Evolutionary conservation across 768 basidiomycete species (phyloP).

Genomic region (Trametes coccinea): DNA sequence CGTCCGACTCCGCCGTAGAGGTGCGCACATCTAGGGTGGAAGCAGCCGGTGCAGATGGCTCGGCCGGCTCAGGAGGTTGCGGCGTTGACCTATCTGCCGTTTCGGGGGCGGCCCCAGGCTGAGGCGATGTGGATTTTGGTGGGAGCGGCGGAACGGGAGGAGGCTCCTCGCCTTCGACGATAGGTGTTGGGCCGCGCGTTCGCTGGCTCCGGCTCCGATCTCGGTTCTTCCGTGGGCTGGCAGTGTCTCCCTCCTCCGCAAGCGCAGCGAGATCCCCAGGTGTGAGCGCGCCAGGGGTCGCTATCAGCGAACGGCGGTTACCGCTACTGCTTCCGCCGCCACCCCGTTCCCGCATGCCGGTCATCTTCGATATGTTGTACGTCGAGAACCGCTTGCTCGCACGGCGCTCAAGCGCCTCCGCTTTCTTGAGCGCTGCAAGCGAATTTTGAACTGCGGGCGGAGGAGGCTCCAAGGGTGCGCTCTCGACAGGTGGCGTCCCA

Average conservation of each 20-base stretch:
- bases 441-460: conserved; percentile 73
- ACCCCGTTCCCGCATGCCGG: conserved; percentile 45
- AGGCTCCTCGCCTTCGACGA: conserved; percentile 33
- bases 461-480: conserved; percentile 31
- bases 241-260: conserved; percentile 51
- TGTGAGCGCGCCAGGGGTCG: conserved; percentile 58
- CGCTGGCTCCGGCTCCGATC: conserved; percentile 26
- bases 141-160: conserved; percentile 37
- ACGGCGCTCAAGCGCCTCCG: conserved; percentile 82
- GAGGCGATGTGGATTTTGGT: conserved; percentile 23
- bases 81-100: not conserved
- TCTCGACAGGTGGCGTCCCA: conserved; percentile 22
- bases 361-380: conserved; percentile 94
- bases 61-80: not conserved
- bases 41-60: not conserved
- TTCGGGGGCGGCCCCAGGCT: not conserved
- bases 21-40: conserved; percentile 1
- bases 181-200: conserved; percentile 29
- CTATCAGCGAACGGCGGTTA: conserved; percentile 68
- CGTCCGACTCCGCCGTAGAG: conserved; percentile 11
- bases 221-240: conserved; percentile 24
- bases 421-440: conserved; percentile 85
- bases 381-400: conserved; percentile 96
- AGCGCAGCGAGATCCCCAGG: conserved; percentile 72
- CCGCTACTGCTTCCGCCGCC: conserved; percentile 41